A percentile compares a stretch with the other conserved stretches of the same genome.
These are phyloP conservation scores for Cladosporium austrohemisphaericum DNA, from an alignment of 2,329 filamentous ascomycete genomes.

Conservation along the genomic window DNA sequence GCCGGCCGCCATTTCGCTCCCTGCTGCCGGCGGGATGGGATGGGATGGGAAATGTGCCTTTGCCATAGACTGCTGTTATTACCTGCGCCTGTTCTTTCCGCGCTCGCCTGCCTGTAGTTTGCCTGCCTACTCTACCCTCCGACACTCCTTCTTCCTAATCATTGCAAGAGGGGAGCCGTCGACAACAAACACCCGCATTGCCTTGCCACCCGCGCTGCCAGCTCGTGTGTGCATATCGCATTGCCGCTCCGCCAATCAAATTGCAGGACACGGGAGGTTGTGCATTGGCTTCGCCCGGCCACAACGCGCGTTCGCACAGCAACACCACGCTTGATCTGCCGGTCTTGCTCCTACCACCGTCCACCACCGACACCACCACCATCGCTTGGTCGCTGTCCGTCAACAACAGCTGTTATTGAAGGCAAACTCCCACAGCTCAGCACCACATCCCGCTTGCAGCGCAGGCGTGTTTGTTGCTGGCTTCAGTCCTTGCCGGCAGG, in stretches of 20 bases:
- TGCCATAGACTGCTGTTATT: neutral
- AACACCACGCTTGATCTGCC: constrained; percentile 22
- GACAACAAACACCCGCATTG: constrained; percentile 2
- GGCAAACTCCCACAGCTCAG: too few species aligned
- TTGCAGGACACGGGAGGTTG: constrained; percentile 19
- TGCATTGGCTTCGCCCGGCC: constrained; percentile 23
- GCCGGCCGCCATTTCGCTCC: too few species aligned
- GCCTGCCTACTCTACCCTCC: too few species aligned
- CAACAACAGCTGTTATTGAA: too few species aligned
- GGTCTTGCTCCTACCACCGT: constrained; percentile 17
- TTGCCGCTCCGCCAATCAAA: constrained; percentile 27
- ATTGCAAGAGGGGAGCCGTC: constrained; percentile 3
- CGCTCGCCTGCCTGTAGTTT: neutral
- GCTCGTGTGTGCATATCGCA: neutral
- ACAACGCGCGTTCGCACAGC: constrained; percentile 32
- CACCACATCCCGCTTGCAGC: constrained; percentile 14
- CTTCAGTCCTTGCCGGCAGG: neutral
- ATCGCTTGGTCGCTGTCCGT: neutral
- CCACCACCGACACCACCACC: constrained; percentile 1
- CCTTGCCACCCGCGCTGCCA: neutral
- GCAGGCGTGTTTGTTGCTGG: constrained; percentile 16
- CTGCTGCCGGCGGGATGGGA: too few species aligned
- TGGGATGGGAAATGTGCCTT: too few species aligned
- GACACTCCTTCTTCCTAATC: neutral
- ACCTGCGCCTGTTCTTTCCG: neutral